Base-by-base conservation (phyloP, 495 filamentous ascomycete genomes). In the Hypoxylon perforatum region DNA sequence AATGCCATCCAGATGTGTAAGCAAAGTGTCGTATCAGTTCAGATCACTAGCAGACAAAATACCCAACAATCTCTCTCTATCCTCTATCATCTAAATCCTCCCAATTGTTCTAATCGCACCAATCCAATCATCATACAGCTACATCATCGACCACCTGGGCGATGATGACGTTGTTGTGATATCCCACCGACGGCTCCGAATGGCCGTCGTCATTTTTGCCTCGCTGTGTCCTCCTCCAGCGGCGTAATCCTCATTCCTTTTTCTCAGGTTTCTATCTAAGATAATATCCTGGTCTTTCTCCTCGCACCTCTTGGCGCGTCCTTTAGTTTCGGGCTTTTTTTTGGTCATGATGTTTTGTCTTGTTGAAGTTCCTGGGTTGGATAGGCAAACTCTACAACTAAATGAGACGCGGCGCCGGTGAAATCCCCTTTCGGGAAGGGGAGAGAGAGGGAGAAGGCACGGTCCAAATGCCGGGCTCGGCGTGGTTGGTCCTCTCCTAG, bases 401-500 rank as follows among this genome's bases (percentile, higher is more conserved):
- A 61, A 61, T 42, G 60, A 69, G 66, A 69, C 53, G 57, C 58
- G 62, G 62, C 33, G 22, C 66, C 66, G 66, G 66, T 52, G 46
- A 55, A 33, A 4, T 9, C 30, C 44, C 41, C 51, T 59, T n/a
- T n/a, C n/a, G n/a, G n/a, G n/a, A n/a, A n/a, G 11, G 23, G 5
- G 25, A 33, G 30, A 9, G 30, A 10, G 30, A 10, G 11, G 8
- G 30, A 33, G 8, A 33, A 10, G 30, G 30, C 30, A 33, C 7
- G 57, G 52, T 25, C 51, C 66, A 33, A 71, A 63, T 65, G 70
- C 70, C 72, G 57, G 67, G 61, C 42, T 61, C 57, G 68, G 57
- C 63, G 68, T 61, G 46, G 70, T 62, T 35, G 58, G 54, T 46
- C 33, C 57, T 60, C 65, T 18, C 17, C 41, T 17, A 21, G n/a